Evolutionary conservation across 2,329 filamentous ascomycete species (phyloP), one percentile per base, ranked within the genome.

Genomic region (Dactylella cylindrospora): DNA sequence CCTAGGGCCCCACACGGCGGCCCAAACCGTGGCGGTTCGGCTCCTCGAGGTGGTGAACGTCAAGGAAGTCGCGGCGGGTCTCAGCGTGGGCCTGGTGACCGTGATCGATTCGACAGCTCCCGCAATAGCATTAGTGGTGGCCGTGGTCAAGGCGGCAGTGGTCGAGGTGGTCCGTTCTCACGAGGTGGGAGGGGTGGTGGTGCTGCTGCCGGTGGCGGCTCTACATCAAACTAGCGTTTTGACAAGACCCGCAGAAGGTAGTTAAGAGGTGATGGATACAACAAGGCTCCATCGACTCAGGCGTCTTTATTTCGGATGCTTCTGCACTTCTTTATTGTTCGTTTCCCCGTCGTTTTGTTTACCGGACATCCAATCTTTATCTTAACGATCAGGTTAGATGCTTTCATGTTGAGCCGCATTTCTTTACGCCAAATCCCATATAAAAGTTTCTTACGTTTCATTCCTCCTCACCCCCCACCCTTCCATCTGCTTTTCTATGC

Each of bases 31-130:
- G 66, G 68, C 35, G 68, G 64, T 35, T 49, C 45, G 5, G 45
- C 43, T 33, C 43, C 53, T 19, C 41, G 55, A n/a, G 55, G 55
- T 8, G 54, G 54, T 33, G 55, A 67, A n/a, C 22, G 57, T 9
- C 44, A 62, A 13, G 55, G 50, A 29, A 59, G 64, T 29, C 57
- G 51, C 23, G 44, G 54, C 29, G 59, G 54, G 9, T 29, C 50
- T 20, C 65, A 67, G 32, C 47, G 66, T 50, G 64, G 68, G 10
- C 51, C 23, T 13, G 61, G 54, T 8, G 65, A 54, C 31, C 38
- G 62, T 9, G 57, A 54, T 22, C 41, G 59, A 36, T 55, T 64
- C 25, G 44, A 46, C 31, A 41, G 12, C 25, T 22, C 19, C 25
- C 59, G 59, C 36, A 55, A 55, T 25, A 55, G 50, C 25, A 64